Evolutionary conservation across 148 eudicot genomes (phyloP), one percentile per base, ranked within the genome.

Genomic region (Arbutus unedo): DNA sequence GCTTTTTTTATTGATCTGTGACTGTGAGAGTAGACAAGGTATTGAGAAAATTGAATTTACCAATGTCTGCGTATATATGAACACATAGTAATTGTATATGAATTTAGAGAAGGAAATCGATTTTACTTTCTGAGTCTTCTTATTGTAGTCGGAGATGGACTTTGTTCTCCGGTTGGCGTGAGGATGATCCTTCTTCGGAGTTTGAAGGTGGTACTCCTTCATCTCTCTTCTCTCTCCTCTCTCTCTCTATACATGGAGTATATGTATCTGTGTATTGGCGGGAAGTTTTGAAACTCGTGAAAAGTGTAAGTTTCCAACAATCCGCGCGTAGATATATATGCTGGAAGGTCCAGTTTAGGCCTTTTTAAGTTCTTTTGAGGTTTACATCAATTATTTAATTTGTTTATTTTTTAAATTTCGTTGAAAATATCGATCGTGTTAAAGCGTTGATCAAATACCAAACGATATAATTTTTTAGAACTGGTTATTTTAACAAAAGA

Each of bases 1-100:
- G 76, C 76, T 88, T 85, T 86, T 91, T 83, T 88, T 91, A 21
- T 72, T 72, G 23, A 81, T 51, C 91, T 89, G 78, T 44, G 15
- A 76, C 25, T 31, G 38, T 31, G 38, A 31, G 38, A 73, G 19
- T 3, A 53, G 41, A 44, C 4, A 15, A 53, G 23, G 13, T 31
- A 57, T 18, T 55, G 14, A 78, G 38, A 31, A 31, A 31, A 31
- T 31, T 31, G 38, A 31, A 31, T 31, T 31, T 1, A 31, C 38
- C 38, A 1, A 31, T 31, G 38, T 31, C 38, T 31, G 38, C 38
- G 38, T 31, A n/a, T n/a, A n/a, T n/a, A 31, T 31, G 38, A 31
- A 31, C 38, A 31, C 38, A 31, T 31, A 31, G 38, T 31, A 31
- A 31, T 31, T 1, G 38, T 31, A 31, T 31, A 31, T 31, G 38